Evolutionary conservation across 2,329 filamentous ascomycete genomes (phyloP).

Genomic region (Zalaria sp.): DNA sequence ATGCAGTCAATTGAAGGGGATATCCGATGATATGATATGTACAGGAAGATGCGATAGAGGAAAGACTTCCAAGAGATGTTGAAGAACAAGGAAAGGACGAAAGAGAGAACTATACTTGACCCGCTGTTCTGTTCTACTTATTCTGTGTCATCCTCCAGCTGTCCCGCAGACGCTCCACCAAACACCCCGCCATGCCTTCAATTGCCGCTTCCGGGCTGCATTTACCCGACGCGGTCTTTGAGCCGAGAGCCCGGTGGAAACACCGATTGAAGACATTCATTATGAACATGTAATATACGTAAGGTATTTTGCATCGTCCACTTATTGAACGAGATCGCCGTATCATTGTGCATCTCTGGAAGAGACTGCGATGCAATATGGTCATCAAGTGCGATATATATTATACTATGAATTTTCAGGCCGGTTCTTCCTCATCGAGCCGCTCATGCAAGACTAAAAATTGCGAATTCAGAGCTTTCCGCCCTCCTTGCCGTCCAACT

Average conservation of each 20-base stretch:
- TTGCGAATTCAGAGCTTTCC: no score
- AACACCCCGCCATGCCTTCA: not conserved
- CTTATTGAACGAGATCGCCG: no score
- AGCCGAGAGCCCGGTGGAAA: not conserved
- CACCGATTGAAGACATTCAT: no score
- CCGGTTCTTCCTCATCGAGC: no score
- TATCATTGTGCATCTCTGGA: no score
- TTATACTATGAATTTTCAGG: no score
- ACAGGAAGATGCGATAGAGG: not conserved
- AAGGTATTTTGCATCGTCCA: no score
- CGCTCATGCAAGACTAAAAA: no score
- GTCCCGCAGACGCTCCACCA: not conserved
- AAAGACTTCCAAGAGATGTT: not conserved
- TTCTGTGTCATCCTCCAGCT: not conserved
- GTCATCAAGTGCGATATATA: no score
- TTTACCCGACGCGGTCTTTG: not conserved
- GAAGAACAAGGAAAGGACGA: not conserved
- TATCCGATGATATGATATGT: not conserved
- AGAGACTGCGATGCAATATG: no score
- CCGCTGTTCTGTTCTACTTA: not conserved
- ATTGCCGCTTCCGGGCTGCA: not conserved
- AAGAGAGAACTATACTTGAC: not conserved
- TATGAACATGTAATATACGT: no score
- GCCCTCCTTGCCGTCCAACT: conserved; percentile 45
- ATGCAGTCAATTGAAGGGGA: not conserved